A percentile compares a stretch with the other conserved stretches of the same genome.
Conservation (phyloP, 805 yeast genomes). For the Candida incommunis region DNA sequence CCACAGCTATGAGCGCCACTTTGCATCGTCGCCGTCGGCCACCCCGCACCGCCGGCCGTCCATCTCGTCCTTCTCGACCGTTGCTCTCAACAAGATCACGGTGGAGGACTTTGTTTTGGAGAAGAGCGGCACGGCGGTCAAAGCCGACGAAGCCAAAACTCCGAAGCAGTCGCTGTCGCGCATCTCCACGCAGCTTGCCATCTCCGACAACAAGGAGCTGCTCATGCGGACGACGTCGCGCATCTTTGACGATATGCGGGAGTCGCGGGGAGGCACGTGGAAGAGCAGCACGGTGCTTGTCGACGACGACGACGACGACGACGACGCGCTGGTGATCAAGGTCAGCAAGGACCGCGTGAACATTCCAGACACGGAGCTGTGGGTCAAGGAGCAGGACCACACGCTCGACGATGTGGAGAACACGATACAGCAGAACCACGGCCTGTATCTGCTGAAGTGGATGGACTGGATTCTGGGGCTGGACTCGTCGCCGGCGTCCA, state of each 20-base stretch:
- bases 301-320: neutral
- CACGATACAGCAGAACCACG: neutral
- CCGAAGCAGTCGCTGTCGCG: constrained; percentile 1
- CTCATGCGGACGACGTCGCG: neutral
- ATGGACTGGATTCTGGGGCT: neutral
- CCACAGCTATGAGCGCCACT: neutral
- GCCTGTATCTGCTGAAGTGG: neutral
- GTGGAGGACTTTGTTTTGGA: neutral
- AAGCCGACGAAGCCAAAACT: neutral
- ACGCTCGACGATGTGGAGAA: neutral
- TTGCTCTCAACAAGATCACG: neutral
- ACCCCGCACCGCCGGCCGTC: neutral
- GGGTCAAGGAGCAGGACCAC: constrained; percentile 1
- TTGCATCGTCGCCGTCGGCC: neutral
- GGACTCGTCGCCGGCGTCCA: neutral
- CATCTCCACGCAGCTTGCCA: neutral
- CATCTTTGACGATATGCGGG: constrained; percentile 1
- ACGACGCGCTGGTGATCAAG: neutral
- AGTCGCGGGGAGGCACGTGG: neutral
- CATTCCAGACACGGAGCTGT: neutral
- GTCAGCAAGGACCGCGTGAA: neutral
- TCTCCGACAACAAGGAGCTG: neutral
- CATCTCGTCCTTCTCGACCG: neutral
- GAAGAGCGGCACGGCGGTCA: neutral
- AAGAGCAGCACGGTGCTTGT: neutral